Conservation (phyloP, 805 yeast species). For the Wickerhamiella occidentalis region DNA sequence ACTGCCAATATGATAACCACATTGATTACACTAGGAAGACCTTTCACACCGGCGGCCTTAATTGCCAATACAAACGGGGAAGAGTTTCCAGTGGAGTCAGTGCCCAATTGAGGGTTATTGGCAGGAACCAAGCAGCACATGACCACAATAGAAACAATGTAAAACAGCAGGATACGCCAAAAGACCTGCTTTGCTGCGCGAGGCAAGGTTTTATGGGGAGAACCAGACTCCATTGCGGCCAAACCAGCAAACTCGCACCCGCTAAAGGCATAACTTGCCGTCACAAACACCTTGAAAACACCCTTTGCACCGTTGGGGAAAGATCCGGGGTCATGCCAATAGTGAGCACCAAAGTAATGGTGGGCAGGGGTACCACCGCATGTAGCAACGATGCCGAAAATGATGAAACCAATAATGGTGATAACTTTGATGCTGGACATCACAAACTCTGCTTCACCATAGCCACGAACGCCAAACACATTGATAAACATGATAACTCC, state of each 20-base stretch:
- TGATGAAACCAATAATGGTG: slow-evolving; percentile 51
- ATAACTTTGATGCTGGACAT: slow-evolving; percentile 46
- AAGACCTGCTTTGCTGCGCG: slow-evolving; percentile 70
- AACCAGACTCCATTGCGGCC: slow-evolving; percentile 64
- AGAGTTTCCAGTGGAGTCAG: slow-evolving; percentile 47
- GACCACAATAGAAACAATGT: slow-evolving; percentile 44
- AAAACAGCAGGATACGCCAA: slow-evolving; percentile 67
- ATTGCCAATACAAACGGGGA: slow-evolving; percentile 70
- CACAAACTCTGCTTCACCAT: slow-evolving; percentile 61
- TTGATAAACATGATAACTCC: slow-evolving; percentile 37
- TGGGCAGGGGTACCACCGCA: slow-evolving; percentile 44
- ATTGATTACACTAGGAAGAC: slow-evolving; percentile 58
- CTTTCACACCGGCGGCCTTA: slow-evolving; percentile 50
- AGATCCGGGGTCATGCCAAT: slow-evolving; percentile 57
- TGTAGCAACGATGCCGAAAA: slow-evolving; percentile 40
- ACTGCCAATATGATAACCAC: slow-evolving; percentile 59
- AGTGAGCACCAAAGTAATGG: slow-evolving; percentile 40
- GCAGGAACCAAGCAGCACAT: slow-evolving; percentile 64
- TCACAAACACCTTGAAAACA: slow-evolving; percentile 57
- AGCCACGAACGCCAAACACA: slow-evolving; percentile 46
- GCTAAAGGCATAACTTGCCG: slow-evolving; percentile 66
- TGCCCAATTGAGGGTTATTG: slow-evolving; percentile 38
- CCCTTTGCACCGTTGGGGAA: slow-evolving; percentile 58
- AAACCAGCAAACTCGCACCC: slow-evolving; percentile 66
- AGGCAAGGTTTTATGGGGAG: slow-evolving; percentile 57